A percentile compares a stretch with the other conserved stretches of the same genome.
Conservation (phyloP, 148 eudicot species). For the Spergularia bocconei region DNA sequence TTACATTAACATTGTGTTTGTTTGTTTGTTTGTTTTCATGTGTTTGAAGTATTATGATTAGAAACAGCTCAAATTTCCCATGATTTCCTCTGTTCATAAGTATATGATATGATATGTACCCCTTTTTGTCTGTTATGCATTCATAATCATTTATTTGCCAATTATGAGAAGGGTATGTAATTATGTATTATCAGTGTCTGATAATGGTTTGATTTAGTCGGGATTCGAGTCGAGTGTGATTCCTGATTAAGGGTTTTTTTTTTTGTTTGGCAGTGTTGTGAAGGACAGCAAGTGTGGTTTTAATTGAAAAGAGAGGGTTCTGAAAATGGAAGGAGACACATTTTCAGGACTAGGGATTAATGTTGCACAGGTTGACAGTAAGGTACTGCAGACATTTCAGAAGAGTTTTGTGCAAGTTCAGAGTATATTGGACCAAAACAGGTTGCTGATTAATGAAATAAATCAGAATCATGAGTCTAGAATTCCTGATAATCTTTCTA, state of each 20-base stretch:
- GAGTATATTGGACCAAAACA: constrained; percentile 72
- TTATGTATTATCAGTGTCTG: neutral
- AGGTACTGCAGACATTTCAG: constrained; percentile 69
- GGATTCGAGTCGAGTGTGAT: neutral
- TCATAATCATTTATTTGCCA: neutral
- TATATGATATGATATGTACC: neutral
- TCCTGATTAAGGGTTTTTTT: neutral
- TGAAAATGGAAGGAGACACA: constrained; percentile 73
- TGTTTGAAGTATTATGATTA: neutral
- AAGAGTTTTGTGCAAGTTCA: constrained; percentile 86
- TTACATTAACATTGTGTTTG: neutral
- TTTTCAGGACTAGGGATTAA: constrained; percentile 63
- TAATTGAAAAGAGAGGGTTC: constrained; percentile 4
- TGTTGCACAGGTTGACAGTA: constrained; percentile 61
- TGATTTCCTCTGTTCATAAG: neutral
- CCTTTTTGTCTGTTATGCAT: constrained; percentile 2
- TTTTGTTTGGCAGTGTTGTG: constrained; percentile 19
- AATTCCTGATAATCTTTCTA: constrained; percentile 63
- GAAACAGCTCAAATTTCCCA: neutral
- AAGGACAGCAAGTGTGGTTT: constrained; percentile 28
- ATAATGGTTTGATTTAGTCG: neutral
- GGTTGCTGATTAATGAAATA: constrained; percentile 76
- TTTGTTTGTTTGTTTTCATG: neutral
- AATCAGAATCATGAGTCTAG: constrained; percentile 90
- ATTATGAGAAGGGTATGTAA: neutral